Conservation (phyloP, 352 stramenopile species). For the Aphanomyces euteiches region DNA sequence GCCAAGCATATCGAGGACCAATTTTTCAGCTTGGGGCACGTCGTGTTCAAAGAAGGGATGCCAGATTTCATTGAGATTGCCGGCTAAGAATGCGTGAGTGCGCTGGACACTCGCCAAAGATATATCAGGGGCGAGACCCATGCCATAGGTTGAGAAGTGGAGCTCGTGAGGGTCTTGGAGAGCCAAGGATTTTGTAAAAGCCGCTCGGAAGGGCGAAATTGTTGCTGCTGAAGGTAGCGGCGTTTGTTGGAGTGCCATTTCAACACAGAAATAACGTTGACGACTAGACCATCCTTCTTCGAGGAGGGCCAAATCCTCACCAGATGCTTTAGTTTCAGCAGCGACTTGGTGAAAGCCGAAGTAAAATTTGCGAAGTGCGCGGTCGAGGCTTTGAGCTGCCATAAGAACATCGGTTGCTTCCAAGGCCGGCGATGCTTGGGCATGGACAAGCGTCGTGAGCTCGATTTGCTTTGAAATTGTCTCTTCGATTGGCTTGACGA, state of each 20-base stretch:
- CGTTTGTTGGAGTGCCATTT: neutral
- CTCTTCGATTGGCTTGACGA: neutral
- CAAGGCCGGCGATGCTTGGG: neutral
- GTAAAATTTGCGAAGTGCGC: conserved; percentile 13
- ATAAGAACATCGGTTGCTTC: neutral
- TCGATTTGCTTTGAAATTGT: neutral
- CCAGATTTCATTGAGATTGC: conserved; percentile 19
- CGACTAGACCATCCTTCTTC: conserved; percentile 11
- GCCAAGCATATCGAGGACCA: conserved; percentile 6
- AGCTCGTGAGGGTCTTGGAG: conserved; percentile 6
- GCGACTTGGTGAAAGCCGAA: conserved; percentile 15
- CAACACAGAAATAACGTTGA: neutral
- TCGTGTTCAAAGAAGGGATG: conserved; percentile 8
- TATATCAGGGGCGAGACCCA: conserved; percentile 24
- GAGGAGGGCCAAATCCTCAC: neutral
- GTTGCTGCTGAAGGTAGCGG: neutral
- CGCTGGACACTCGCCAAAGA: neutral
- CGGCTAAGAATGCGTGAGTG: conserved; percentile 9
- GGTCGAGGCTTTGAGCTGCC: conserved; percentile 16
- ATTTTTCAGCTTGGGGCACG: neutral
- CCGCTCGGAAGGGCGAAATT: conserved; percentile 11
- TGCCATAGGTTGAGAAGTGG: conserved; percentile 29
- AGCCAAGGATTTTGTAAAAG: conserved; percentile 22
- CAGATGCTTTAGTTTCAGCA: no score
- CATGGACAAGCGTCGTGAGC: neutral